Conservation (phyloP, 257 asterid genomes). For the Plantago major region DNA sequence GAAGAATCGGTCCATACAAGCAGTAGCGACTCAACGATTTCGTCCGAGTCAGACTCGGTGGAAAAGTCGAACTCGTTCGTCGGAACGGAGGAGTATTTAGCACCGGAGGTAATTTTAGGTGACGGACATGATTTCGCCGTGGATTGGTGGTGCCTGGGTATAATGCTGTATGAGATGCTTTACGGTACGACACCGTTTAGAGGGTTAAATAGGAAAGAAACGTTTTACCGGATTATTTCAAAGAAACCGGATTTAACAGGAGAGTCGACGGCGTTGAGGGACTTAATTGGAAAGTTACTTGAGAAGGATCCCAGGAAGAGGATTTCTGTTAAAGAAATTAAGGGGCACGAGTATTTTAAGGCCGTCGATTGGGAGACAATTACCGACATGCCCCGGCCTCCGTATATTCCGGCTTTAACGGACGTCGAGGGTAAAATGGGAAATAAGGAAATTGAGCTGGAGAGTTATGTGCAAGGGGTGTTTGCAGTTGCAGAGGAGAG, state of each 20-base stretch:
- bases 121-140: constrained; percentile 91
- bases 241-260: constrained; percentile 64
- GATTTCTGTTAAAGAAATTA: constrained; percentile 46
- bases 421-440: constrained; percentile 45
- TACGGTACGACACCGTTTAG: constrained; percentile 86
- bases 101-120: constrained; percentile 82
- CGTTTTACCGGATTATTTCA: constrained; percentile 48
- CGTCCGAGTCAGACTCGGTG: constrained; percentile 33
- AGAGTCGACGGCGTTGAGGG: constrained; percentile 72
- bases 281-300: constrained; percentile 65
- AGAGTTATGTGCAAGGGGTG: constrained; percentile 56
- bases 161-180: constrained; percentile 83
- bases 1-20: constrained; percentile 34
- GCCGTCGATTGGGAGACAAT: constrained; percentile 66
- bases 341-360: constrained; percentile 54
- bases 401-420: constrained; percentile 65
- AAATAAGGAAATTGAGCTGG: constrained; percentile 59
- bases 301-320: constrained; percentile 73
- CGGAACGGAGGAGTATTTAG: constrained; percentile 92
- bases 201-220: constrained; percentile 69
- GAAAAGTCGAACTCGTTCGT: constrained; percentile 88
- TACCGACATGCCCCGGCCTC: constrained; percentile 70
- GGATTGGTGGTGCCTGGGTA: constrained; percentile 95
- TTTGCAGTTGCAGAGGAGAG: constrained; percentile 34
- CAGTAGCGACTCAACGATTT: constrained; percentile 25